Percentiles rank a stretch among this genome's conserved stretches.
phyloP scores from a whole-genome alignment of 441 rosid species.

The Euphorbia corollata region DNA sequence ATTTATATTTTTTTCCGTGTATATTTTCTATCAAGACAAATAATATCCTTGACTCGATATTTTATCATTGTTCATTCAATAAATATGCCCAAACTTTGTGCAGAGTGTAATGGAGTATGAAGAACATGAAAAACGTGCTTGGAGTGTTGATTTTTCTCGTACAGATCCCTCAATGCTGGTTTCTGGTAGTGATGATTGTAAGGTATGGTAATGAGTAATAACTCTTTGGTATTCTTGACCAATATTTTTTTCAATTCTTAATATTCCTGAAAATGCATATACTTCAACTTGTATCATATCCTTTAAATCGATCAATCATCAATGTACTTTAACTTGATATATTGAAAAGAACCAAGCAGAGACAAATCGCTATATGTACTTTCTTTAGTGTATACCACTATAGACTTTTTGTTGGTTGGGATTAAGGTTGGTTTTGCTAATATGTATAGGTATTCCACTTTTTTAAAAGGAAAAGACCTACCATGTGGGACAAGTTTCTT shows the following conservation, averaged over 20 bases:
- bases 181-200: constrained; percentile 88
- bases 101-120: constrained; percentile 97
- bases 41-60: not conserved
- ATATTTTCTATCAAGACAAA: not conserved
- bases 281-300: too few relatives aligned
- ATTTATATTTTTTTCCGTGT: not conserved
- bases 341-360: constrained; percentile 7
- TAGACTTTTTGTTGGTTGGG: not conserved
- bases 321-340: constrained; percentile 8
- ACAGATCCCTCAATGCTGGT: constrained; percentile 98
- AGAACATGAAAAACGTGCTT: constrained; percentile 98
- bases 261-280: not conserved
- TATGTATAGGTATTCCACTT: constrained; percentile 4
- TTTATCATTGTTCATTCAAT: constrained; percentile 9
- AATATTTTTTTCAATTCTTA: constrained; percentile 1
- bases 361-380: not conserved
- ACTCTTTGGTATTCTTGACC: constrained; percentile 17
- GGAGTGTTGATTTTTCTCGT: constrained; percentile 97
- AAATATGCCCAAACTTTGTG: constrained; percentile 12
- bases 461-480: not conserved
- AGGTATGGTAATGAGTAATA: constrained; percentile 36
- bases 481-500: constrained; percentile 1
- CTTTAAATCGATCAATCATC: constrained; percentile 1
- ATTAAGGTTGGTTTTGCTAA: constrained; percentile 5
- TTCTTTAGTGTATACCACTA: not conserved